phyloP scores from a whole-genome alignment of 768 basidiomycete genomes.

The Jaapia argillacea region DNA sequence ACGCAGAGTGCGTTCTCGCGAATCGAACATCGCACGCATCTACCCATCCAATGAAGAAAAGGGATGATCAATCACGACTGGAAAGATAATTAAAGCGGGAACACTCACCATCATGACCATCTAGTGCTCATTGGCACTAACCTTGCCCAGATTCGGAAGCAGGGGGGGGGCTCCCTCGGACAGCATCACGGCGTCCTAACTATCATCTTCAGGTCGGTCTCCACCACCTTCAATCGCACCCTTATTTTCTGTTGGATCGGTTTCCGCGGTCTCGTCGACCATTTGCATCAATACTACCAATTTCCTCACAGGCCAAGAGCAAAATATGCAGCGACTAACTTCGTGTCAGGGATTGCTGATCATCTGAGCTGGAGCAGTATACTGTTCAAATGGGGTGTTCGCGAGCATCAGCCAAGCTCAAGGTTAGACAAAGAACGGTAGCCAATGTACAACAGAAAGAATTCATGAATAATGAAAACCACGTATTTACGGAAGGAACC shows the following conservation, averaged over 20 bases:
- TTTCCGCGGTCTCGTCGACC: too few relatives aligned
- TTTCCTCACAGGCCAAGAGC: slow-evolving; percentile 52
- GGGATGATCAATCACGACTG: not conserved
- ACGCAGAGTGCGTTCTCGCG: slow-evolving; percentile 56
- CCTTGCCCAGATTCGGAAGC: slow-evolving; percentile 63
- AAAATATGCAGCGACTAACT: slow-evolving; percentile 63
- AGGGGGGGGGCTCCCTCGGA: slow-evolving; percentile 45
- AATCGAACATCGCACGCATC: too few relatives aligned
- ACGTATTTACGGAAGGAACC: too few relatives aligned
- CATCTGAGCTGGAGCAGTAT: slow-evolving; percentile 35
- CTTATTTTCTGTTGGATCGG: slow-evolving; percentile 10
- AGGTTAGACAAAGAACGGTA: too few relatives aligned
- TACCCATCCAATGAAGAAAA: too few relatives aligned
- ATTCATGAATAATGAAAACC: too few relatives aligned
- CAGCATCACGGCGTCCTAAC: slow-evolving; percentile 15
- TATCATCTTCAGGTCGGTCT: not conserved
- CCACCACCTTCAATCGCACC: not conserved
- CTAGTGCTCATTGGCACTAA: slow-evolving; percentile 59
- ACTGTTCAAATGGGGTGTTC: slow-evolving; percentile 25
- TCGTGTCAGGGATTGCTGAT: slow-evolving; percentile 35
- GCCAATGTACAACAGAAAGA: too few relatives aligned
- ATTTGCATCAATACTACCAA: too few relatives aligned
- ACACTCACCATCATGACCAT: slow-evolving; percentile 60
- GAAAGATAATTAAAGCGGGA: not conserved
- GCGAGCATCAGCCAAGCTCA: slow-evolving; percentile 1